Conservation (phyloP, 257 asterid species). For the Henckelia pumila region DNA sequence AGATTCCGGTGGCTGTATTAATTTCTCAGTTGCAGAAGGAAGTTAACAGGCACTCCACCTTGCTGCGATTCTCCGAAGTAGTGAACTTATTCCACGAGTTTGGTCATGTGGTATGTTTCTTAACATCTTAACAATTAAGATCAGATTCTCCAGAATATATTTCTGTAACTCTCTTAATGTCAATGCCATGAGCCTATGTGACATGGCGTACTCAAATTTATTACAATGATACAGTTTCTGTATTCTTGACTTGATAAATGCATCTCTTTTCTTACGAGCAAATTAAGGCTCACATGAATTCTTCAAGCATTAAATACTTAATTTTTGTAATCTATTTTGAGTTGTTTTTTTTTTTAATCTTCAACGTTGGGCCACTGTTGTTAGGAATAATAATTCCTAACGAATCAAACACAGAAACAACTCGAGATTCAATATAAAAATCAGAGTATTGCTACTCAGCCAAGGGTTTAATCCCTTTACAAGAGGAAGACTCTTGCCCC, state of each 20-base stretch:
- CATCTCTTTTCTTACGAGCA: constrained; percentile 13
- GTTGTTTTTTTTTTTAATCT: constrained; percentile 16
- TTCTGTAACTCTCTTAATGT: constrained; percentile 2
- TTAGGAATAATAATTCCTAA: too few species aligned
- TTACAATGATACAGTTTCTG: neutral
- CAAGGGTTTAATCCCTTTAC: too few species aligned
- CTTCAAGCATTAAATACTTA: constrained; percentile 15
- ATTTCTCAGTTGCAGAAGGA: constrained; percentile 81
- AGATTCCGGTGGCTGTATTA: constrained; percentile 84
- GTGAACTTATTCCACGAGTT: constrained; percentile 89
- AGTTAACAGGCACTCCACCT: constrained; percentile 57
- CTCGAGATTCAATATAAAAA: too few species aligned
- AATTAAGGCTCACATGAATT: constrained; percentile 2
- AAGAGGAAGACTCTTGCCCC: too few species aligned
- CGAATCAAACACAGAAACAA: too few species aligned
- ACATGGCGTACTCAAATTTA: neutral
- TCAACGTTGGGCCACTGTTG: neutral
- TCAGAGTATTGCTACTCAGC: too few species aligned
- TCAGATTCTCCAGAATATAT: neutral
- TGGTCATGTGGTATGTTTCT: constrained; percentile 85
- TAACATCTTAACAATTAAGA: neutral
- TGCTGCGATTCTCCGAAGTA: constrained; percentile 84
- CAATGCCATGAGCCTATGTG: neutral
- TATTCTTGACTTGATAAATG: neutral
- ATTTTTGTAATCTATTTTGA: neutral